Percentiles rank a stretch among this genome's conserved stretches.
These are phyloP conservation scores for Leccinellum luteum DNA, from an alignment of 768 basidiomycete genomes.

Conservation along the genomic window DNA sequence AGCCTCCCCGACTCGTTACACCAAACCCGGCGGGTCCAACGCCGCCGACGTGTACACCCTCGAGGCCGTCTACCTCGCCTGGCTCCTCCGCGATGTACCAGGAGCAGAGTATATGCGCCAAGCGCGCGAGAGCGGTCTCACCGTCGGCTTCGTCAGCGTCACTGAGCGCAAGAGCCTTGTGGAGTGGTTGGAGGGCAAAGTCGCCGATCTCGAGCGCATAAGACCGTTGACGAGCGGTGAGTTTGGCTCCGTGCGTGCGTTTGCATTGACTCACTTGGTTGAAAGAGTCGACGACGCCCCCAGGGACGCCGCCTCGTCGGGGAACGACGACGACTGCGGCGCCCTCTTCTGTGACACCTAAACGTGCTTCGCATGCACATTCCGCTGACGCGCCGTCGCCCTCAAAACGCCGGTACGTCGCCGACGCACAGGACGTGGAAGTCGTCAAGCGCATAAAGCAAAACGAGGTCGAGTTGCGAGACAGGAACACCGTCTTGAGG, in stretches of 20 bases:
- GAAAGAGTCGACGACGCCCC: conserved; percentile 57
- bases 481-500: conserved; percentile 79
- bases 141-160: conserved; percentile 76
- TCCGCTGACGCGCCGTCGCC: conserved; percentile 40
- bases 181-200: conserved; percentile 76
- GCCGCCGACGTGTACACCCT: conserved; percentile 65
- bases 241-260: background rate
- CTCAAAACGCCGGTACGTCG: conserved; percentile 73
- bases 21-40: conserved; percentile 51
- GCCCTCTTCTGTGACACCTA: conserved; percentile 12
- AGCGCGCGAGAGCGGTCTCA: conserved; percentile 69
- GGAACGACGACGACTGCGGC: background rate
- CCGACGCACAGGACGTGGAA: conserved; percentile 75
- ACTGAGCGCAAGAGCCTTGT: conserved; percentile 85
- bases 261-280: background rate
- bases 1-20: conserved; percentile 72
- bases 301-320: conserved; percentile 51
- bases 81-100: conserved; percentile 67
- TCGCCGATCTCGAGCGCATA: conserved; percentile 26
- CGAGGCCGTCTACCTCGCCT: conserved; percentile 83
- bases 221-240: conserved; percentile 21
- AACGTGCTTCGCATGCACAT: conserved; percentile 18
- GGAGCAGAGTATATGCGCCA: conserved; percentile 89
- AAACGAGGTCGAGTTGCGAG: conserved; percentile 76
- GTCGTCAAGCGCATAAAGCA: conserved; percentile 79